phyloP scores from a whole-genome alignment of 495 filamentous ascomycete species.

The Diplogelasinospora grovesii region DNA sequence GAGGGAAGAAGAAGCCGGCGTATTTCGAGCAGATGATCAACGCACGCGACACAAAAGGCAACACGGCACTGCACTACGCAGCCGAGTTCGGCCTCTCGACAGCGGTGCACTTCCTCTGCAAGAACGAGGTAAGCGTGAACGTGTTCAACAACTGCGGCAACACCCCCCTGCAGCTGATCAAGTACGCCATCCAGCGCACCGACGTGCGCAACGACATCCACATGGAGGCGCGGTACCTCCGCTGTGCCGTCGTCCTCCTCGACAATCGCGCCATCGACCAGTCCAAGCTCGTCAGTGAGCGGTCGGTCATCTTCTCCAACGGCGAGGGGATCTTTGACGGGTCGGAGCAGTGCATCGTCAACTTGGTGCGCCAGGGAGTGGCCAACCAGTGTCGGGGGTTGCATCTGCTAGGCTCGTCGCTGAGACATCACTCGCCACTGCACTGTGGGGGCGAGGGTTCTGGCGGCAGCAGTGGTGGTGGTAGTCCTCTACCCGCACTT shows the following conservation, averaged over 20 bases:
- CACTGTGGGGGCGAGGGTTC: background rate
- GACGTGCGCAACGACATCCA: slow-evolving; percentile 29
- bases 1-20: slow-evolving; percentile 14
- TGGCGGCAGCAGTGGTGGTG: background rate
- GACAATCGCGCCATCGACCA: slow-evolving; percentile 29
- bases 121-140: slow-evolving; percentile 20
- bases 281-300: slow-evolving; percentile 28
- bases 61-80: slow-evolving; percentile 28
- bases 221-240: slow-evolving; percentile 29
- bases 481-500: slow-evolving; percentile 3
- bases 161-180: slow-evolving; percentile 28
- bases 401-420: slow-evolving; percentile 18
- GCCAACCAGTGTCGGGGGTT: slow-evolving; percentile 23
- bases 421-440: slow-evolving; percentile 10
- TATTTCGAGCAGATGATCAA: slow-evolving; percentile 15
- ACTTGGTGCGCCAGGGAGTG: slow-evolving; percentile 24
- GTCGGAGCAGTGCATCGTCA: slow-evolving; percentile 22
- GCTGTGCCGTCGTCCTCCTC: slow-evolving; percentile 25
- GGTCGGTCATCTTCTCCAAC: slow-evolving; percentile 22
- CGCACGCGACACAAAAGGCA: slow-evolving; percentile 29
- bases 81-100: slow-evolving; percentile 28
- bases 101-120: slow-evolving; percentile 23
- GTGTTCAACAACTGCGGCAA: slow-evolving; percentile 32
- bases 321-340: slow-evolving; percentile 30
- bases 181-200: slow-evolving; percentile 30